Base-by-base conservation (phyloP, 345 rosid species). In the Mangifera indica region DNA sequence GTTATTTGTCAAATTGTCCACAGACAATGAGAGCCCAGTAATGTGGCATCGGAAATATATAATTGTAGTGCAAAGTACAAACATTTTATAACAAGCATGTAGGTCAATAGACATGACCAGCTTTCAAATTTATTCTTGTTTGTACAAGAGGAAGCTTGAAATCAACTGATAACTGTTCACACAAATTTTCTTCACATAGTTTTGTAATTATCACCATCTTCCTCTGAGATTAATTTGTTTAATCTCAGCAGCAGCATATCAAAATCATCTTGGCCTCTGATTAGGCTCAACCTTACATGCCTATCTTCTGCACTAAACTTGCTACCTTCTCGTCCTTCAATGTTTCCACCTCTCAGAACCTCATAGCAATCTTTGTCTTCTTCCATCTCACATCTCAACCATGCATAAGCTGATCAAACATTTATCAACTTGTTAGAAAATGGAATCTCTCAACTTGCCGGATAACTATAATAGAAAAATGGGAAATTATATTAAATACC, bases 361-460 rank as follows among this genome's bases (percentile, higher is more conserved):
- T 72, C 83, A 62, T 66, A 53, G 55, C 96, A 90, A 67, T 78
- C 72, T 67, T 11, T 70, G 12, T 88, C 91, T 72, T 83, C 83
- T 74, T 70, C 74, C 73, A 78, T 77, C 74, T 85, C 91, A 68
- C 96, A 92, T 74, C 78, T 90, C 73, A 87, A 5, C 93, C 93
- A 88, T 5, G 84, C 93, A 69, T 85, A 92, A 74, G 93, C 93
- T 90, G 84, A 70, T 67, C 51, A 29, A 7, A 51, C 0, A 68
- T 57, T 2, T 25, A 64, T 15, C 15, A n/a, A 67, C 25, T 13
- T 46, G 20, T 59, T 14, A 10, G 4, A 10, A 8, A 56, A 32
- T 60, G 32, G 65, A 26, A 40, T 0, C 42, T 37, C 8, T 29
- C 32, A 29, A 29, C 32, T 29, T 29, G 32, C 32, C 2, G 32